A percentile compares a stretch with the other conserved stretches of the same genome.
Conservation (phyloP, 345 rosid species). For the Carallia brachiata region DNA sequence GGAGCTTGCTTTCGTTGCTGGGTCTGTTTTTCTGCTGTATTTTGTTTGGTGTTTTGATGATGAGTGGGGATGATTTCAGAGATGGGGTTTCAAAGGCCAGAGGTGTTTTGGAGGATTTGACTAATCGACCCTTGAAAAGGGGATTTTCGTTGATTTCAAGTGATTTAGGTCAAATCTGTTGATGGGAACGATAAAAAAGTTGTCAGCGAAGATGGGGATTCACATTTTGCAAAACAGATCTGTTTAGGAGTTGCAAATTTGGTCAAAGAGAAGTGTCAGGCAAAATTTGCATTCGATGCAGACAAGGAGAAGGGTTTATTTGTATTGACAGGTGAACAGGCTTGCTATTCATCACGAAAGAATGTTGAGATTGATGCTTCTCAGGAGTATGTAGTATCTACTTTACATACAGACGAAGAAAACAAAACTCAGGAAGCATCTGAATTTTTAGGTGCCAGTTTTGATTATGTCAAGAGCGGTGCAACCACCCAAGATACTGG, state of each 20-base stretch:
- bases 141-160: conserved; percentile 38
- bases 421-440: conserved; percentile 30
- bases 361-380: background rate
- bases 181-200: conserved; percentile 24
- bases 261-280: conserved; percentile 34
- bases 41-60: conserved; percentile 17
- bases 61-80: conserved; percentile 52
- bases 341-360: conserved; percentile 21
- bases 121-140: conserved; percentile 49
- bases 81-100: conserved; percentile 28
- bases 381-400: conserved; percentile 15
- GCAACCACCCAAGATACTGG: conserved; percentile 17
- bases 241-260: conserved; percentile 47
- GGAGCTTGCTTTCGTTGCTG: conserved; percentile 6
- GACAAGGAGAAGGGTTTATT: conserved; percentile 13
- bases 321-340: conserved; percentile 18
- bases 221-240: conserved; percentile 34
- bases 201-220: conserved; percentile 24
- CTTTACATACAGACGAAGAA: conserved; percentile 17
- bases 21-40: conserved; percentile 1
- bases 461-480: conserved; percentile 16
- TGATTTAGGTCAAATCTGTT: conserved; percentile 37
- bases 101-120: conserved; percentile 41
- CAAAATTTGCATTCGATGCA: conserved; percentile 11
- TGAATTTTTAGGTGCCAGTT: conserved; percentile 19